Percentiles rank a stretch among this genome's conserved stretches.
Evolutionary conservation across 495 filamentous ascomycete genomes (phyloP).

Genomic region (Platismatia glauca): DNA sequence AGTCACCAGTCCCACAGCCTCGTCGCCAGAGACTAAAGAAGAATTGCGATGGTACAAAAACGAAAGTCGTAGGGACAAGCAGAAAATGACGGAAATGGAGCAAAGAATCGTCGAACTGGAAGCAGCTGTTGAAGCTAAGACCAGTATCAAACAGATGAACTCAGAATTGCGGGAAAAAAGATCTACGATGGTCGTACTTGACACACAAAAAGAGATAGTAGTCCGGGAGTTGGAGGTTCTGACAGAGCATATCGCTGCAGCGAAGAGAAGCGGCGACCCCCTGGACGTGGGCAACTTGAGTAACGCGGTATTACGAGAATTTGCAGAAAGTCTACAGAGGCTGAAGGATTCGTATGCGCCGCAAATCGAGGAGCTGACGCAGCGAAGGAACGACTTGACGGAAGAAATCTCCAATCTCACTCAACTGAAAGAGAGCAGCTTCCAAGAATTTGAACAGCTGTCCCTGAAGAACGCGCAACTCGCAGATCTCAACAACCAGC

Average conservation of each 20-base stretch:
- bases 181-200: slow-evolving; percentile 90
- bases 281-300: slow-evolving; percentile 69
- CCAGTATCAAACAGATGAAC: slow-evolving; percentile 75
- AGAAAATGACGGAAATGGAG: slow-evolving; percentile 68
- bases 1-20: slow-evolving; percentile 63
- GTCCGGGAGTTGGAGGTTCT: slow-evolving; percentile 84
- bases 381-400: slow-evolving; percentile 67
- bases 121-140: slow-evolving; percentile 54
- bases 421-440: slow-evolving; percentile 77
- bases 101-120: slow-evolving; percentile 79
- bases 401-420: slow-evolving; percentile 75
- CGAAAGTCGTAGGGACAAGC: slow-evolving; percentile 71
- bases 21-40: slow-evolving; percentile 56
- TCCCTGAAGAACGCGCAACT: slow-evolving; percentile 90
- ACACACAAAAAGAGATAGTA: slow-evolving; percentile 91
- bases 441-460: slow-evolving; percentile 90
- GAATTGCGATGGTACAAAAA: slow-evolving; percentile 64
- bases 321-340: slow-evolving; percentile 76
- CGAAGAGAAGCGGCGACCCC: slow-evolving; percentile 54
- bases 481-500: slow-evolving; percentile 85
- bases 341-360: slow-evolving; percentile 71
- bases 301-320: slow-evolving; percentile 76
- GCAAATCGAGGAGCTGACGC: slow-evolving; percentile 75
- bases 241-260: slow-evolving; percentile 64
- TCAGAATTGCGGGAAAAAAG: slow-evolving; percentile 86